These are phyloP conservation scores for Penicillium pulvis DNA, from an alignment of 495 filamentous ascomycete species.

Conservation along the genomic window DNA sequence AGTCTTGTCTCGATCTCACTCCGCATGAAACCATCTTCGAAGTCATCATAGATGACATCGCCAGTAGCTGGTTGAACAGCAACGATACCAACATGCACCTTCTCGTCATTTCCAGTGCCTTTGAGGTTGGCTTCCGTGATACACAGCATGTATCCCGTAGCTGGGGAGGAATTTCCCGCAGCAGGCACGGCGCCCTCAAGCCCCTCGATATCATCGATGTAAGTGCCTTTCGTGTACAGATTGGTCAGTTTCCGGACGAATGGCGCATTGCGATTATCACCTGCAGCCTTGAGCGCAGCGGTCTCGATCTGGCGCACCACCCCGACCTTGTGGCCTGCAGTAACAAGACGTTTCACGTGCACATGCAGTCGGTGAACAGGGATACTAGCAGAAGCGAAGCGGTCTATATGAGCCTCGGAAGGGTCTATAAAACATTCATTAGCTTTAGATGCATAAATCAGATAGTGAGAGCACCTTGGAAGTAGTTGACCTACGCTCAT, in stretches of 20 bases:
- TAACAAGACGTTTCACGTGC: conserved; percentile 90
- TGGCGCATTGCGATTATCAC: conserved; percentile 90
- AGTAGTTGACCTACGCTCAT: conserved; percentile 64
- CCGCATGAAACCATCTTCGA: conserved; percentile 98
- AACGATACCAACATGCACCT: conserved; percentile 87
- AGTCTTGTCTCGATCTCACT: conserved; percentile 93
- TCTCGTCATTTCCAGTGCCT: conserved; percentile 88
- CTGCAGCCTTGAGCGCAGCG: conserved; percentile 93
- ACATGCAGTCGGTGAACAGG: conserved; percentile 91
- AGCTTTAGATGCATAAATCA: conserved; percentile 8
- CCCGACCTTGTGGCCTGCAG: conserved; percentile 93
- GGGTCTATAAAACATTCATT: conserved; percentile 50
- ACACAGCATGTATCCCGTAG: conserved; percentile 90
- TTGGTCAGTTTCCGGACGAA: conserved; percentile 94
- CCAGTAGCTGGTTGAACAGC: conserved; percentile 96
- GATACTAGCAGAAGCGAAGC: conserved; percentile 95
- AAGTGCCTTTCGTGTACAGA: conserved; percentile 97
- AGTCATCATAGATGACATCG: conserved; percentile 94
- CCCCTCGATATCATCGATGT: conserved; percentile 91
- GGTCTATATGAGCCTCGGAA: conserved; percentile 89
- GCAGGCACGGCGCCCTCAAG: conserved; percentile 56
- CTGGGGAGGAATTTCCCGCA: conserved; percentile 59
- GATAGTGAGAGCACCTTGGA: conserved; percentile 19
- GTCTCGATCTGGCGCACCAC: conserved; percentile 97
- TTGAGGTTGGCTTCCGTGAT: conserved; percentile 87